Evolutionary conservation across 2,329 filamentous ascomycete species (phyloP), one percentile per base, ranked within the genome.

Genomic region (Beauveria scarabaeidicola): DNA sequence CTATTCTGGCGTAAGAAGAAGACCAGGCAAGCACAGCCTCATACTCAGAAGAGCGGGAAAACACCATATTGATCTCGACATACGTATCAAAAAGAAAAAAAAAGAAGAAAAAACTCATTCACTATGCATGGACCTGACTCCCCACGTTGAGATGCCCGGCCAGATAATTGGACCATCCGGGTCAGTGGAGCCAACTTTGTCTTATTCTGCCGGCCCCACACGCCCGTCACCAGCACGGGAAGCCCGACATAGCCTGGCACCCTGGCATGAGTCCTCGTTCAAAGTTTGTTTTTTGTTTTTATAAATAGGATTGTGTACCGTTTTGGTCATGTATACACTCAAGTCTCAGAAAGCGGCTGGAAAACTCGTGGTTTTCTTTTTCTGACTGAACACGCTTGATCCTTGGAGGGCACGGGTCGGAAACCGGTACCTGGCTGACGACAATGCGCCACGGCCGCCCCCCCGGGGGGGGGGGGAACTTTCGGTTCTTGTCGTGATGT

Each of bases 81-180:
- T 25, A 2, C 13, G 3, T 29, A 25, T 19, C 10, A 19, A 41
- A 41, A 10, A 41, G 9, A 5, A 6, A 36, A 36, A 3, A 15
- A 36, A 36, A 29, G 8, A 29, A 2, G 13, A 15, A 36, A 36
- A 36, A 36, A 15, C 5, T 15, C 32, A 5, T 36, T 36, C 11
- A 13, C 5, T 36, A 36, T 15, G 11, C 23, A 27, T 8, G 23
- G 23, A 25, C 46, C 23, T 27, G 23, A 27, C 21, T 25, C 46
- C 48, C 41, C 57, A 59, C 57, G 57, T 59, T 59, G 19, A 53
- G 27, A 53, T 17, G 13, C 27, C 41, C 50, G 29, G 21, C 15
- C 19, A 40, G 57, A 25, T 50, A 48, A 59, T 59, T 59, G 57
- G 57, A 53, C 57, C 41, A 48, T 53, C 41, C 50, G 50, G 57